phyloP scores from a whole-genome alignment of 345 rosid species.

The Rhodomyrtus tomentosa region DNA sequence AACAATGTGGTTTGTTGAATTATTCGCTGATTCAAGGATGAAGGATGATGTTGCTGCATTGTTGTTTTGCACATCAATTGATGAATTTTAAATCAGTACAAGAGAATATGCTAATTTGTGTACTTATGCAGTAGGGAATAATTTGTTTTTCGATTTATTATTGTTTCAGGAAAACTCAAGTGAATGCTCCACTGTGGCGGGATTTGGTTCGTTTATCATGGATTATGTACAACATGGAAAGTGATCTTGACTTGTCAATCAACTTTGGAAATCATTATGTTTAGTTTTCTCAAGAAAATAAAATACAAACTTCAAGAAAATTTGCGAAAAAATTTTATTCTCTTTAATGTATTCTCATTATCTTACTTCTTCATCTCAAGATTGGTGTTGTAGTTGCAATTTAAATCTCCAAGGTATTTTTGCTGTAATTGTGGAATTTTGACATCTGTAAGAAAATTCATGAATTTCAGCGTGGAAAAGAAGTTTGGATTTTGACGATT shows the following conservation, averaged over 20 bases:
- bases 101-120: neutral
- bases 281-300: conserved; percentile 17
- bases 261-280: conserved; percentile 12
- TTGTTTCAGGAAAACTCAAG: conserved; percentile 15
- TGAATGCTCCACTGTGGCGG: conserved; percentile 28
- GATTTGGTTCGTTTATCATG: conserved; percentile 43
- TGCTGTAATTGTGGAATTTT: neutral
- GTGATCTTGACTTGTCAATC: conserved; percentile 43
- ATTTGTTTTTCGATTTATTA: neutral
- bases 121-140: neutral
- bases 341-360: conserved; percentile 18
- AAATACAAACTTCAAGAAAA: conserved; percentile 18
- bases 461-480: too few species aligned
- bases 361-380: neutral
- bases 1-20: neutral
- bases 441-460: too few species aligned
- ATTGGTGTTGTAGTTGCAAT: neutral
- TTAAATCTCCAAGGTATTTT: neutral
- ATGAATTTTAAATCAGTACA: neutral
- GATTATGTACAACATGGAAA: conserved; percentile 21
- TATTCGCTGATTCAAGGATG: neutral
- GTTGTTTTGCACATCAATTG: neutral
- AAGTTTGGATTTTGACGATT: too few species aligned
- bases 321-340: conserved; percentile 18
- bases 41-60: neutral